Evolutionary conservation across 306 rosid genomes (phyloP), one percentile per base, ranked within the genome.

Genomic region (Parietaria judaica): DNA sequence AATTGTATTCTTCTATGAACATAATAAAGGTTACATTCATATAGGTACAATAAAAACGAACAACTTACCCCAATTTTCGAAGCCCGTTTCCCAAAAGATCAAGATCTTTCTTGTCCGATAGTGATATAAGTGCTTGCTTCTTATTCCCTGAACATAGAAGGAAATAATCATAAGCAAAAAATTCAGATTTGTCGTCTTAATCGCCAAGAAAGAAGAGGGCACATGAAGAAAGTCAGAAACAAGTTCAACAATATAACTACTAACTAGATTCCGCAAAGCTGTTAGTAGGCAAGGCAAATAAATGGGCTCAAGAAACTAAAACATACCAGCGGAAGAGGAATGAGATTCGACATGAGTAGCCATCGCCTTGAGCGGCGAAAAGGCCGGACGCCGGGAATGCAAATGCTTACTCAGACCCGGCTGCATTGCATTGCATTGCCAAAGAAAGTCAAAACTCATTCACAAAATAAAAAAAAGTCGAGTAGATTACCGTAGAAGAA

Each of bases 31-130:
- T 41, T 41, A 41, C 45, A 41, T 41, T 41, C 6, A 3, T 5
- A 37, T 4, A 70, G 36, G 56, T 13, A 53, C 57, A 53, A 53
- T 11, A 15, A 36, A 4, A 16, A 3, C 35, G 3, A 23, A 51
- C 65, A 76, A 79, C 36, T 78, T 74, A 88, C 96, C 98, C 98
- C 63, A 92, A 73, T 55, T 80, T 79, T 69, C 74, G 90, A 57
- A 92, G 94, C 36, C 94, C 96, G 52, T 75, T 79, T 13, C 96
- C 98, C 59, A 92, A 75, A 67, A 84, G 68, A 49, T 86, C 70
- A 4, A 92, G 88, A 79, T 82, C 85, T 70, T 77, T 92, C 83
- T 88, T 92, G 79, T 92, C 87, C 14, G 96, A 92, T 76, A 92
- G 67, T 8, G 96, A 92, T 82, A 92, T 86, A 60, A 92, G 78